Percentiles rank a stretch among this genome's conserved stretches.
Evolutionary conservation across 768 basidiomycete species (phyloP).

Genomic region (Lactarius indigo): DNA sequence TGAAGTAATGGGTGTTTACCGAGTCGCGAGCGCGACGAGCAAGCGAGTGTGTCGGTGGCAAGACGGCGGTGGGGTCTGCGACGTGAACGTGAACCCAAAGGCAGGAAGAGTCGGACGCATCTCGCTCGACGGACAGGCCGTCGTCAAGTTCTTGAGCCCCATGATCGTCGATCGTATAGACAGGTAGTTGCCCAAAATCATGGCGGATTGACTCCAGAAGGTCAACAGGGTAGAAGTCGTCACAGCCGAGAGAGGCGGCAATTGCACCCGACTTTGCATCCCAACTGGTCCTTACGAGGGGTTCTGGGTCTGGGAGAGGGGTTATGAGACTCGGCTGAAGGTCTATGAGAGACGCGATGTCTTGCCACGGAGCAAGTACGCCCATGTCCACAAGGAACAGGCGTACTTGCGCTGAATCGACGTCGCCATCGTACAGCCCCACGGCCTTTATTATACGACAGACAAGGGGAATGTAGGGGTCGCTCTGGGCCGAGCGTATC

Average conservation of each 20-base stretch:
- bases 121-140: constrained; percentile 79
- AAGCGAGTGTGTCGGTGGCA: constrained; percentile 67
- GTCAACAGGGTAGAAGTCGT: constrained; percentile 64
- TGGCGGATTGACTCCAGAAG: constrained; percentile 68
- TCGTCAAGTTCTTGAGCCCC: constrained; percentile 89
- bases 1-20: constrained; percentile 58
- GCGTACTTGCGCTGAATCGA: constrained; percentile 39
- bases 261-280: not conserved
- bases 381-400: constrained; percentile 67
- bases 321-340: not conserved
- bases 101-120: constrained; percentile 52
- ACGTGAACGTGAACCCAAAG: constrained; percentile 89
- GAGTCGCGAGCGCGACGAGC: constrained; percentile 53
- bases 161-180: constrained; percentile 84
- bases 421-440: constrained; percentile 34
- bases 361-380: constrained; percentile 77
- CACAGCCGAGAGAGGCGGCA: constrained; percentile 42
- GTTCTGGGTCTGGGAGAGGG: not conserved
- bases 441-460: constrained; percentile 58
- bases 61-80: constrained; percentile 82
- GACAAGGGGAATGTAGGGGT: constrained; percentile 55
- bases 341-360: constrained; percentile 34
- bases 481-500: constrained; percentile 47
- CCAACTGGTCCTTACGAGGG: not conserved
- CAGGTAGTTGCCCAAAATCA: constrained; percentile 78